Percentiles rank a stretch among this genome's conserved stretches.
phyloP scores from a whole-genome alignment of 805 yeast species.

The Kregervanrija delftensis region DNA sequence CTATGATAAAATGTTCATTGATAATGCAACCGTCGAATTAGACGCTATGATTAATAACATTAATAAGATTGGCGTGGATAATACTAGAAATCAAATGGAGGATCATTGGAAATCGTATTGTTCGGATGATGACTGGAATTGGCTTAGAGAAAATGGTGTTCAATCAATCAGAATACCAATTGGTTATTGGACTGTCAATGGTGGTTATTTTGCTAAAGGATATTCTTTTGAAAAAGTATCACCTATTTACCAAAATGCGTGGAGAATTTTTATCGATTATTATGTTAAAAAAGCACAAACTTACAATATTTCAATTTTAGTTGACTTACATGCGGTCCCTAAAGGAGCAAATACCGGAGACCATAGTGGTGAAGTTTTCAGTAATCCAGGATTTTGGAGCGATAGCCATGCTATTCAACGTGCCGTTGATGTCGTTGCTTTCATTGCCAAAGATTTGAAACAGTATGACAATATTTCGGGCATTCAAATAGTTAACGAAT shows the following conservation, averaged over 20 bases:
- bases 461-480: constrained; percentile 67
- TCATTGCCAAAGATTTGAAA: constrained; percentile 52
- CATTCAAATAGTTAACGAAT: constrained; percentile 80
- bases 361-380: constrained; percentile 69
- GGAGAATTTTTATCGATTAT: constrained; percentile 49
- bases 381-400: constrained; percentile 61
- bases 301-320: constrained; percentile 62
- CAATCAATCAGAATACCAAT: constrained; percentile 80
- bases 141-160: constrained; percentile 61
- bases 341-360: constrained; percentile 86
- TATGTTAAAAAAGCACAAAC: constrained; percentile 54
- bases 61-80: constrained; percentile 43
- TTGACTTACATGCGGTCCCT: constrained; percentile 87
- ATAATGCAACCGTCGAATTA: constrained; percentile 58
- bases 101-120: constrained; percentile 62
- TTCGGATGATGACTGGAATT: constrained; percentile 69
- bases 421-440: constrained; percentile 47
- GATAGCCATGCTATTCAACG: constrained; percentile 32
- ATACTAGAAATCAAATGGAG: constrained; percentile 47
- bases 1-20: constrained; percentile 52
- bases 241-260: constrained; percentile 62
- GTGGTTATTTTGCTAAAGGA: constrained; percentile 48
- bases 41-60: constrained; percentile 57
- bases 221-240: constrained; percentile 56
- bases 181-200: constrained; percentile 84